phyloP scores from a whole-genome alignment of 371 early-diverging fungal genomes.

The Parasitella parasitica region DNA sequence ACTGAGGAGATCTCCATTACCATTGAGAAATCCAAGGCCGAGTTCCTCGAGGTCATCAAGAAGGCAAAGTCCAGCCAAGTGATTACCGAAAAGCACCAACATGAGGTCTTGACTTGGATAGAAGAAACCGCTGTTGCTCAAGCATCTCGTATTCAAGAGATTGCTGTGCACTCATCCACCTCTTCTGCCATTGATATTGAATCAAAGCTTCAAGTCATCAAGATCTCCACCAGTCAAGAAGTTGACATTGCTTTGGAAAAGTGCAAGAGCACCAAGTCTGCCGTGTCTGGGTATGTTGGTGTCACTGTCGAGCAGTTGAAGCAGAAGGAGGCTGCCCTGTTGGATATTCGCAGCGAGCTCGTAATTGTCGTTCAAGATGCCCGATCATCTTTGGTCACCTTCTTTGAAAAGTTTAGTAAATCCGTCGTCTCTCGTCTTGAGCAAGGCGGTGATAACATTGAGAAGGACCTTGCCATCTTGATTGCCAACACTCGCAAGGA shows the following conservation, averaged over 20 bases:
- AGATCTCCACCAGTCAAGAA: slow-evolving; percentile 26
- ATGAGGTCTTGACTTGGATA: slow-evolving; percentile 25
- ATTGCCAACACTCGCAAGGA: slow-evolving; percentile 23
- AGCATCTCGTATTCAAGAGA: slow-evolving; percentile 27
- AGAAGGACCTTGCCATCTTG: slow-evolving; percentile 25
- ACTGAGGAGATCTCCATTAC: slow-evolving; percentile 18
- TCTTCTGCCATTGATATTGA: slow-evolving; percentile 14
- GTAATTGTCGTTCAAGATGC: slow-evolving; percentile 19
- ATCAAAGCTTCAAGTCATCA: slow-evolving; percentile 23
- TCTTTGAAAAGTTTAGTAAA: slow-evolving; percentile 22
- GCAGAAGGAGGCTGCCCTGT: slow-evolving; percentile 26
- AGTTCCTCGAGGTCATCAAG: slow-evolving; percentile 26
- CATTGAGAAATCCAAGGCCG: slow-evolving; percentile 21
- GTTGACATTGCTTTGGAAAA: slow-evolving; percentile 26
- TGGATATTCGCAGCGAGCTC: slow-evolving; percentile 27
- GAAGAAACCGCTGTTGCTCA: slow-evolving; percentile 25
- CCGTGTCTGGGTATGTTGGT: slow-evolving; percentile 13
- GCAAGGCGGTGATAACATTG: slow-evolving; percentile 26
- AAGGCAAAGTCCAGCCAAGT: slow-evolving; percentile 19
- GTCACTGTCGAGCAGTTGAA: slow-evolving; percentile 22
- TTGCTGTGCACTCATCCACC: slow-evolving; percentile 10
- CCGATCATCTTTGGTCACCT: slow-evolving; percentile 18
- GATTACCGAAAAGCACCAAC: slow-evolving; percentile 19
- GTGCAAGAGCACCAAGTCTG: slow-evolving; percentile 15
- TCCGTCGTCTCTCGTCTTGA: slow-evolving; percentile 18